Conservation (phyloP, 192 early-diverging fungal genomes). For the Haplosporangium gracile region DNA sequence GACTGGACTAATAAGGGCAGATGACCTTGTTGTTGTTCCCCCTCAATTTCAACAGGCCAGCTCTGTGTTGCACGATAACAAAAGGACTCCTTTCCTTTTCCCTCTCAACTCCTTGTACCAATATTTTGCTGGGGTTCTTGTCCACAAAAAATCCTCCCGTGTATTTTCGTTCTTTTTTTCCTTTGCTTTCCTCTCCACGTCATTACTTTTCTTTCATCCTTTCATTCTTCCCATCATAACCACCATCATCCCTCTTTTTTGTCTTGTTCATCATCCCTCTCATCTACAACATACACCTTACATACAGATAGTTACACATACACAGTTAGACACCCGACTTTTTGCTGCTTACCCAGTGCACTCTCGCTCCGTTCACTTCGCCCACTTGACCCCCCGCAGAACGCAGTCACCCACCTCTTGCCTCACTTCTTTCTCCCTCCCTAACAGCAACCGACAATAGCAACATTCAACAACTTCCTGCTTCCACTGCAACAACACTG, state of each 20-base stretch:
- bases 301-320: too few species aligned
- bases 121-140: too few species aligned
- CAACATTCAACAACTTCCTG: not conserved
- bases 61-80: not conserved
- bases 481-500: not conserved
- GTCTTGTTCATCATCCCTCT: not conserved
- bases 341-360: too few species aligned
- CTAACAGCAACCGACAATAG: not conserved
- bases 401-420: too few species aligned
- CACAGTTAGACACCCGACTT: too few species aligned
- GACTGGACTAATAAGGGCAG: too few species aligned
- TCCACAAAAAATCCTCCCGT: not conserved
- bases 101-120: not conserved
- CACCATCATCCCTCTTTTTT: not conserved
- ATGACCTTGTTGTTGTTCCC: too few species aligned
- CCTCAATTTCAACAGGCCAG: too few species aligned
- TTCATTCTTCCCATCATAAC: too few species aligned
- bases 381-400: too few species aligned
- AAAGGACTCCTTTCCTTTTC: not conserved
- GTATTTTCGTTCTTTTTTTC: not conserved
- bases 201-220: not conserved
- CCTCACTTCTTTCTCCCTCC: not conserved
- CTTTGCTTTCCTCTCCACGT: not conserved
- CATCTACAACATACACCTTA: not conserved
- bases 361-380: too few species aligned